phyloP scores from a whole-genome alignment of 2,329 filamentous ascomycete species.

The Fusarium tanahbumbuense region DNA sequence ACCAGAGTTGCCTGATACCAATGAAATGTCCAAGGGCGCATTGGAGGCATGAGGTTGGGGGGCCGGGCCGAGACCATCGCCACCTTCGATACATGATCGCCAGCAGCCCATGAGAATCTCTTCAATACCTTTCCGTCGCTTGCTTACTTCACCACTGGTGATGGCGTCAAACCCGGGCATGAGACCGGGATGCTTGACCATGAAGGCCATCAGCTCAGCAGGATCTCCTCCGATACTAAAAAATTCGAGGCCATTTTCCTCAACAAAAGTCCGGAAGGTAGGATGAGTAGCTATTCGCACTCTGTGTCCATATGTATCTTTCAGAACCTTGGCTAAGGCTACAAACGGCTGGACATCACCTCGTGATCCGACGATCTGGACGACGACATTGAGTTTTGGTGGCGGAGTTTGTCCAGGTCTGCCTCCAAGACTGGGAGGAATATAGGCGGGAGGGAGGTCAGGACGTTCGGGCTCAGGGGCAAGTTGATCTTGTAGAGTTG shows the following conservation, averaged over 20 bases:
- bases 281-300: conserved; percentile 79
- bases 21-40: conserved; percentile 57
- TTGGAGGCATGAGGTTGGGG: conserved; percentile 60
- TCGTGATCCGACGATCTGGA: conserved; percentile 79
- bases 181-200: conserved; percentile 89
- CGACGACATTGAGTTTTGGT: conserved; percentile 74
- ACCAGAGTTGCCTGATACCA: conserved; percentile 53
- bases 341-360: conserved; percentile 83
- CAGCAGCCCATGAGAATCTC: conserved; percentile 88
- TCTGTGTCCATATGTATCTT: conserved; percentile 74
- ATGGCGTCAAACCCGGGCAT: conserved; percentile 85
- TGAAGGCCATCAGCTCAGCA: conserved; percentile 84
- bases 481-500: conserved; percentile 69
- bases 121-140: conserved; percentile 78
- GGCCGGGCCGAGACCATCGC: conserved; percentile 69
- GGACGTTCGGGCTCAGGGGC: conserved; percentile 58
- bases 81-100: conserved; percentile 85
- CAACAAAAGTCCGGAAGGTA: conserved; percentile 75
- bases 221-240: conserved; percentile 82
- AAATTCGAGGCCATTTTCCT: conserved; percentile 78
- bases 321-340: conserved; percentile 73
- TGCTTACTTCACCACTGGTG: conserved; percentile 80
- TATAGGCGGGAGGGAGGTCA: conserved; percentile 73
- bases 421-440: conserved; percentile 78
- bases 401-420: conserved; percentile 67